phyloP scores from a whole-genome alignment of 1,284 basidiomycete genomes.

The Cutaneotrichosporon cavernicola region DNA sequence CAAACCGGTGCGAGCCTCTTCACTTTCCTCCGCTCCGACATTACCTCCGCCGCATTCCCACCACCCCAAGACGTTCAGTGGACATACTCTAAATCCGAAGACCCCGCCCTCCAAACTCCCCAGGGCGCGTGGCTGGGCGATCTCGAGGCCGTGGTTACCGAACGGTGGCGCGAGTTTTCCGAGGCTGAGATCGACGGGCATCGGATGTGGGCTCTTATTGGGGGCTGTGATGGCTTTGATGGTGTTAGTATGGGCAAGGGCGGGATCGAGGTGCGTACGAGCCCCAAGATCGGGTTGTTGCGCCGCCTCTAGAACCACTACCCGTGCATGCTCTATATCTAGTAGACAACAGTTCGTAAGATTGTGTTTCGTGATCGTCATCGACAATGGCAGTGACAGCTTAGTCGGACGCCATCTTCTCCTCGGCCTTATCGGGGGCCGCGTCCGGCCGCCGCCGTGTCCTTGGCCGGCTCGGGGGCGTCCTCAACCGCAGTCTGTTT shows the following conservation, averaged over 20 bases:
- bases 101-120: slow-evolving; percentile 54
- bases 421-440: neutral
- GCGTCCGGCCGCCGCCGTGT: neutral
- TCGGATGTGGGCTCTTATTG: slow-evolving; percentile 30
- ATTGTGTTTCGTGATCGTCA: neutral
- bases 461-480: too few relatives aligned
- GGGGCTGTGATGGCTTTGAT: slow-evolving; percentile 26
- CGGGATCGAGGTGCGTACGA: slow-evolving; percentile 9
- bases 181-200: slow-evolving; percentile 9
- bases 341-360: neutral
- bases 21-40: slow-evolving; percentile 67
- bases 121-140: slow-evolving; percentile 31
- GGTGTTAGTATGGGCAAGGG: slow-evolving; percentile 21
- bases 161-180: slow-evolving; percentile 26
- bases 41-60: slow-evolving; percentile 38
- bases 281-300: slow-evolving; percentile 17
- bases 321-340: neutral
- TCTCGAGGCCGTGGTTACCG: slow-evolving; percentile 44
- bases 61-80: slow-evolving; percentile 52
- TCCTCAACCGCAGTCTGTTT: too few relatives aligned
- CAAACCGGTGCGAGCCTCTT: slow-evolving; percentile 91
- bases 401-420: neutral
- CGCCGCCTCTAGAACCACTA: slow-evolving; percentile 6
- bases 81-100: slow-evolving; percentile 77
- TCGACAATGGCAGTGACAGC: neutral